These are phyloP conservation scores for Penicillium daleae DNA, from an alignment of 495 filamentous ascomycete genomes.

Conservation along the genomic window DNA sequence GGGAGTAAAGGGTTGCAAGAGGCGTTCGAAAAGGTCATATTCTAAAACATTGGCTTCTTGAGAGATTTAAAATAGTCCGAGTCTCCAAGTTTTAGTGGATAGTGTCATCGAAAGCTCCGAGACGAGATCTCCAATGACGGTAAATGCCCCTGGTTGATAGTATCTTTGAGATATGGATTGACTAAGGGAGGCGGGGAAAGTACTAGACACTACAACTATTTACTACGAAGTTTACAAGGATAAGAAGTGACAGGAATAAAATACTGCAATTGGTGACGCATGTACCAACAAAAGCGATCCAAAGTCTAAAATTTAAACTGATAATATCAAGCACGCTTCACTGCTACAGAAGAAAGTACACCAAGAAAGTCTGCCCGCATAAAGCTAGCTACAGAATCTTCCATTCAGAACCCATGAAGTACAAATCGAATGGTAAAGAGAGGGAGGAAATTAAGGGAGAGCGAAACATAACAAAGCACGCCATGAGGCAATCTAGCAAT, in stretches of 20 bases:
- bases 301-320: neutral
- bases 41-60: conserved; percentile 9
- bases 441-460: conserved; percentile 14
- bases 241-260: neutral
- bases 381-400: conserved; percentile 21
- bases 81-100: neutral
- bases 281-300: neutral
- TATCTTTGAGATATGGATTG: too few species aligned
- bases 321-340: neutral
- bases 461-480: conserved; percentile 7
- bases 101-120: too few species aligned
- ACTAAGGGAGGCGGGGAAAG: too few species aligned
- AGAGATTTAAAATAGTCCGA: neutral
- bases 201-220: too few species aligned
- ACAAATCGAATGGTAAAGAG: conserved; percentile 28
- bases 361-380: conserved; percentile 6
- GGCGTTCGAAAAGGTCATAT: conserved; percentile 47
- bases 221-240: neutral
- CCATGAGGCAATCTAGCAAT: conserved; percentile 5
- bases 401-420: conserved; percentile 25
- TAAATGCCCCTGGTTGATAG: too few species aligned
- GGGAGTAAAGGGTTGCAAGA: conserved; percentile 33
- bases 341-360: conserved; percentile 3
- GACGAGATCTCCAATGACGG: too few species aligned
- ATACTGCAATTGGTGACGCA: neutral